Base-by-base conservation (phyloP, 1,139 yeast genomes). In the Kluyveromyces marxianus region DNA sequence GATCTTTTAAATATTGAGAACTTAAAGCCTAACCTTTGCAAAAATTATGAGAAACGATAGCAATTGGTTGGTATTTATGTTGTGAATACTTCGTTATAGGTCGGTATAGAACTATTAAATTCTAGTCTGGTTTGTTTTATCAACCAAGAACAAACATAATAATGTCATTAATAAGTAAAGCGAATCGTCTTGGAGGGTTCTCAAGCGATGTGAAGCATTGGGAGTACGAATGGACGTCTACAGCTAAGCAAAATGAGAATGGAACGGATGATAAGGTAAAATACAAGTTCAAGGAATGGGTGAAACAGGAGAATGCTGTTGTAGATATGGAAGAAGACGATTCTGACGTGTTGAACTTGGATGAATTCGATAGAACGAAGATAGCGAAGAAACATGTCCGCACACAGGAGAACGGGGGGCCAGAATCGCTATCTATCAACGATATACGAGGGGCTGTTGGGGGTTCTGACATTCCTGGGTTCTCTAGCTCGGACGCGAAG, bases 401-500 rank as follows among this genome's bases (percentile, higher is more conserved):
- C 7, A 44, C 45, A 2, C 44, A 40, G n/a, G 48, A 43, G n/a
- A 34, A 35, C 7, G 28, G 42, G 14, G 32, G 41, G 14, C 39
- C 48, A 7, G 55, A 64, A 27, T 76, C 74, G 1, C 61, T 78
- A 44, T 69, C 77, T 3, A 78, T 72, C 44, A 79, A 75, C 7
- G 84, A 78, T 54, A 79, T 79, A 39, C 71, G 83, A 57, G 83
- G 83, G 26, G 85, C 85, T 7, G 83, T 79, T 6, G 83, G 81
- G 10, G 60, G 59, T 26, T 74, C 75, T 35, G 81, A 73, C 42
- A 73, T 75, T 48, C 75, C 79, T 1, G 79, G 80, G 3, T 66
- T 75, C 25, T 65, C 70, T 2, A 55, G 69, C 58, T 28, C 65
- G 59, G 50, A 59, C 48, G 45, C 52, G 34, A 48, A 48, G 42